phyloP scores from a whole-genome alignment of 2,329 filamentous ascomycete species.

The Aspergillus novofumigatus region DNA sequence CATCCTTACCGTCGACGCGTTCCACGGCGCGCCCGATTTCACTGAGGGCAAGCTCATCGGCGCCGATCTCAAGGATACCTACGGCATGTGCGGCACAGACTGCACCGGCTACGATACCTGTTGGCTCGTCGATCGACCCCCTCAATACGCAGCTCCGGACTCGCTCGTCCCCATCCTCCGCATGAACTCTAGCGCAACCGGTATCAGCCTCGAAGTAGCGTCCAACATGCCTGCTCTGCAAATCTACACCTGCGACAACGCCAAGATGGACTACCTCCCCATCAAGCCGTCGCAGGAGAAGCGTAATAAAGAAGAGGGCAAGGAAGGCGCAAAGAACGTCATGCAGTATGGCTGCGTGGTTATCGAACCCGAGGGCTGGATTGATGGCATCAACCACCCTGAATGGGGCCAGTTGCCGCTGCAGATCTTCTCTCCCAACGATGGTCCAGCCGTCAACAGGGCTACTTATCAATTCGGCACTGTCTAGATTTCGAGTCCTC shows the following conservation, averaged over 20 bases:
- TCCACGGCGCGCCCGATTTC: constrained; percentile 54
- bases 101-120: constrained; percentile 79
- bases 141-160: constrained; percentile 27
- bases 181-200: constrained; percentile 64
- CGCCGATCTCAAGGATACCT: constrained; percentile 59
- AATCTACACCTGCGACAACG: constrained; percentile 72
- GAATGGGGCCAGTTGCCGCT: constrained; percentile 66
- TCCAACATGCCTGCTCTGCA: constrained; percentile 85
- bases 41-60: constrained; percentile 75
- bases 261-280: constrained; percentile 61
- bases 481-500: constrained; percentile 16
- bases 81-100: constrained; percentile 71
- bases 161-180: constrained; percentile 51
- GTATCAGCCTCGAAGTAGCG: constrained; percentile 77
- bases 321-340: constrained; percentile 43
- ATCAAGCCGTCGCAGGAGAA: constrained; percentile 41
- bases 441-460: constrained; percentile 39
- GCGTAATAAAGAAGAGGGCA: constrained; percentile 55
- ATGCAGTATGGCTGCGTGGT: constrained; percentile 78
- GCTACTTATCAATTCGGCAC: constrained; percentile 45
- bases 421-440: constrained; percentile 40
- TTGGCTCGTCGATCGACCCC: constrained; percentile 45
- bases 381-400: constrained; percentile 88
- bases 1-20: constrained; percentile 70
- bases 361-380: constrained; percentile 89